A percentile compares a stretch with the other conserved stretches of the same genome.
Evolutionary conservation across 306 rosid genomes (phyloP).

Genomic region (Sicyos baderoa): DNA sequence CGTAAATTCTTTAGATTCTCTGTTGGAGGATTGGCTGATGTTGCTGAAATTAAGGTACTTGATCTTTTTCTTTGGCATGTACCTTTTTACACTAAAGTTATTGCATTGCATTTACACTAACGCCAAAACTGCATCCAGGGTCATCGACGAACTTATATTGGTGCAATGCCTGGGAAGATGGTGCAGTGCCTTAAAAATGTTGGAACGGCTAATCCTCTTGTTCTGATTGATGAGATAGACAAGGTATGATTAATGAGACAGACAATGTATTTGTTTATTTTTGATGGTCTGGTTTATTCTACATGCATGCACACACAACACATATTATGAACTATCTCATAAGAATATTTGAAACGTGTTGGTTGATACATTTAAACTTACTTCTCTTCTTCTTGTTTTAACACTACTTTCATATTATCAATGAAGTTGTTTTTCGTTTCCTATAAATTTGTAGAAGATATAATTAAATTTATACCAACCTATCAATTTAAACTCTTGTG

Average conservation of each 20-base stretch:
- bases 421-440: too few relatives aligned
- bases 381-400: background rate
- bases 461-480: too few relatives aligned
- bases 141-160: conserved; percentile 97
- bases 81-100: background rate
- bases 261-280: conserved; percentile 18
- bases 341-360: too few relatives aligned
- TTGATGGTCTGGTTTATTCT: conserved; percentile 21
- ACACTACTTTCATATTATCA: too few relatives aligned
- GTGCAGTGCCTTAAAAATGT: conserved; percentile 98
- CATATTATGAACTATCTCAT: too few relatives aligned
- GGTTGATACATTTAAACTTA: background rate
- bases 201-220: conserved; percentile 95
- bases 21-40: conserved; percentile 97
- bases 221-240: conserved; percentile 95
- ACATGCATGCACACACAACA: background rate
- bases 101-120: conserved; percentile 20
- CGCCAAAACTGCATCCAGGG: conserved; percentile 53
- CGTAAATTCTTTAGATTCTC: conserved; percentile 92
- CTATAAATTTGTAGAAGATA: too few relatives aligned
- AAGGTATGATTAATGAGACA: conserved; percentile 36
- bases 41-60: conserved; percentile 95
- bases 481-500: too few relatives aligned
- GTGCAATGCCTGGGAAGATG: conserved; percentile 99
- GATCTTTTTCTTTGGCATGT: conserved; percentile 8